These are phyloP conservation scores for Leucoagaricus sp. DNA, from an alignment of 1,284 basidiomycete species.

Conservation along the genomic window DNA sequence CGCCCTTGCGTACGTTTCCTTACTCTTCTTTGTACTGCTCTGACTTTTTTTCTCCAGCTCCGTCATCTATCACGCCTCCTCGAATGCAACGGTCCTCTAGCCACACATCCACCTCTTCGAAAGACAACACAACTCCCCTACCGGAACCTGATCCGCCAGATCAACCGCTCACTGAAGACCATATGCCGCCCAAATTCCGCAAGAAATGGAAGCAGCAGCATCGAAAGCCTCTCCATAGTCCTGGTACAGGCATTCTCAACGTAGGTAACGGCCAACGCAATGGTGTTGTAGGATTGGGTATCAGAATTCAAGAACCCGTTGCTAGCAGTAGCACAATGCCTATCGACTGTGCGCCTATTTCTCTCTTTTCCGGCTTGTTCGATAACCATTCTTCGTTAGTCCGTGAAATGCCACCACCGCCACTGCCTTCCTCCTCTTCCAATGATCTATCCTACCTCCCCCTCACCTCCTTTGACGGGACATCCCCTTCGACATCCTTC, in stretches of 20 bases:
- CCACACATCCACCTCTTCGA: neutral
- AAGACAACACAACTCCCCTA: neutral
- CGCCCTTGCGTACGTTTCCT: constrained; percentile 2
- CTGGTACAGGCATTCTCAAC: neutral
- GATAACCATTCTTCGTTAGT: neutral
- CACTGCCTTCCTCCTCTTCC: neutral
- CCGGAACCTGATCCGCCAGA: constrained; percentile 20
- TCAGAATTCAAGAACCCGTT: constrained; percentile 16
- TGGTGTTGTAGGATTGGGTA: constrained; percentile 19
- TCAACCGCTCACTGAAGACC: constrained; percentile 32
- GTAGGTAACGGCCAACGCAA: too few relatives aligned
- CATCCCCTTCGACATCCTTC: constrained; percentile 6
- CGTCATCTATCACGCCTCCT: neutral
- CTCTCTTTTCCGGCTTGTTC: neutral
- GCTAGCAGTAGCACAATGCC: neutral
- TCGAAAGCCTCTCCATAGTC: neutral
- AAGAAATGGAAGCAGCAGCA: constrained; percentile 45
- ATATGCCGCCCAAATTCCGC: constrained; percentile 66
- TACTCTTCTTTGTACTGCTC: neutral
- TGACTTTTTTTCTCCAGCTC: neutral
- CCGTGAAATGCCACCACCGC: constrained; percentile 8
- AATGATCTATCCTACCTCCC: constrained; percentile 2
- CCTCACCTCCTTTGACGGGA: neutral
- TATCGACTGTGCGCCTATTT: neutral
- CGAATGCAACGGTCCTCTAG: constrained; percentile 4